Evolutionary conservation across 2,329 filamentous ascomycete species (phyloP), one percentile per base, ranked within the genome.

Genomic region (Hansfordia pulvinata): DNA sequence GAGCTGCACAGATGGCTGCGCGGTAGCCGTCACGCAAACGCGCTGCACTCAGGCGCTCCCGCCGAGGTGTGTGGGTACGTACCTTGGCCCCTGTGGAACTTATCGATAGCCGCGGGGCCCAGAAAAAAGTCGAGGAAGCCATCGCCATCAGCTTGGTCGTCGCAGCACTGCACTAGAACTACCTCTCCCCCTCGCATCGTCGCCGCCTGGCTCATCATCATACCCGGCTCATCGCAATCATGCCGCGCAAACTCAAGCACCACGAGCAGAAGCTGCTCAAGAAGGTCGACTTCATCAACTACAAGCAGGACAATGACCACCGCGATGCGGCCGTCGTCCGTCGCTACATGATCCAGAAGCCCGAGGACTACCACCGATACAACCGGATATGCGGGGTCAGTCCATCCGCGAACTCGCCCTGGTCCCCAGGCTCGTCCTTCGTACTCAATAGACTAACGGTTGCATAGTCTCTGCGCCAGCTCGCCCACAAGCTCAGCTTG

Each of bases 251-350:
- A 63, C 74, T 98, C 49, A 96, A 94, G 60, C 73, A 93, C 58
- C 88, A 94, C 58, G 90, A 98, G 74, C 75, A 90, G 52, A 92
- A 90, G 68, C 79, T 96, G 49, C 72, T 96, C 44, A 88, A 88
- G 50, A 71, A 70, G 54, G 85, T 90, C 55, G 86, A 98, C 60
- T 93, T 98, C 58, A 76, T 86, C 51, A 90, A 79, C 47, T 93
- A 88, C 66, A 90, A 90, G 56, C 76, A 76, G 46, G 86, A 96
- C 59, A 71, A 78, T 46, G 67, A 73, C 42, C 90, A 98, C 60
- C 78, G 88, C 50, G 82, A 88, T 56, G 73, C 83, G 29, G 58
- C 64, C 23, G 32, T 96, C 33, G 69, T 81, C 34, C 73, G 84
- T 30, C 76, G 86, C 35, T 98, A 98, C 56, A 80, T 81, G 57